A percentile compares a stretch with the other conserved stretches of the same genome.
These are phyloP conservation scores for Rhizopogon rudus DNA, from an alignment of 768 basidiomycete genomes.

Conservation along the genomic window DNA sequence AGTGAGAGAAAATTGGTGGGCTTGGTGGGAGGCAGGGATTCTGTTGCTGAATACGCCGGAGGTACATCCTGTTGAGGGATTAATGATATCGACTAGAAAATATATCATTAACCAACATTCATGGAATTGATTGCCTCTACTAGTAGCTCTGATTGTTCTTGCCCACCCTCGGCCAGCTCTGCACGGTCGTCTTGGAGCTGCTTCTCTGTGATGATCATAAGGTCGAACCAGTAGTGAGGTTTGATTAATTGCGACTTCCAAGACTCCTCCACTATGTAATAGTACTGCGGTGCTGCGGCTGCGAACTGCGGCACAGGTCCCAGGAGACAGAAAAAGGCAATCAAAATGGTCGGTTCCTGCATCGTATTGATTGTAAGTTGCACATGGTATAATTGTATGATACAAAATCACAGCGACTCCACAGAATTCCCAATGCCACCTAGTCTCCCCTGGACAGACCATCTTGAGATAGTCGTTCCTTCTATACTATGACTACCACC, in stretches of 20 bases:
- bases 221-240: too few species aligned
- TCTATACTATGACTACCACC: neutral
- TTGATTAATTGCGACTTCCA: too few species aligned
- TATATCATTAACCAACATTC: neutral
- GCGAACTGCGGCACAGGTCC: neutral
- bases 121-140: neutral
- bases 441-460: too few species aligned
- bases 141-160: neutral
- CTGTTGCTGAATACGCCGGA: constrained; percentile 5
- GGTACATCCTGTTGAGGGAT: constrained; percentile 1
- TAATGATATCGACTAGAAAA: neutral
- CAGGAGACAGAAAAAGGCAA: too few species aligned
- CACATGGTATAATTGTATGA: neutral
- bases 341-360: too few species aligned
- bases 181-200: neutral
- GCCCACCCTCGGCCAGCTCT: neutral
- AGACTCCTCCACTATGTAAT: too few species aligned
- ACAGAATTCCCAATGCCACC: neutral
- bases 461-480: too few species aligned
- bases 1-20: constrained; percentile 11
- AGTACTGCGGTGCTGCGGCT: neutral
- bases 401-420: neutral
- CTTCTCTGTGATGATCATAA: constrained; percentile 4
- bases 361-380: neutral
- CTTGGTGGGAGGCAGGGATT: neutral